A percentile compares a stretch with the other conserved stretches of the same genome.
phyloP scores from a whole-genome alignment of 2,329 filamentous ascomycete species.

The Alternaria arborescens region DNA sequence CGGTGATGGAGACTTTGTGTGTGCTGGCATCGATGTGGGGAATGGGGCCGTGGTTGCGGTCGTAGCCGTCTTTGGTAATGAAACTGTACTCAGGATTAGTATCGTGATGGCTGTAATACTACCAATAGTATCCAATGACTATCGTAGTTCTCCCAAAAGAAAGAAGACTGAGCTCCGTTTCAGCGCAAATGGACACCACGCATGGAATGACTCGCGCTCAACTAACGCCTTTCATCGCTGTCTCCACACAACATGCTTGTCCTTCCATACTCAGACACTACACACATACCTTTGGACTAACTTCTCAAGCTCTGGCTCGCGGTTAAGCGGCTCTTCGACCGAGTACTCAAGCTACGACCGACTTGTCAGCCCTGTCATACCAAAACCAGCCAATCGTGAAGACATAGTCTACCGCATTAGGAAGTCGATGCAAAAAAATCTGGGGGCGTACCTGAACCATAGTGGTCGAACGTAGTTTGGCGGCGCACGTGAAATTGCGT shows the following conservation, averaged over 20 bases:
- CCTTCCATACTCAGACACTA: too few relatives aligned
- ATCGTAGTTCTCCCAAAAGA: neutral
- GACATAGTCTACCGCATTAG: slow-evolving; percentile 30
- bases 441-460: slow-evolving; percentile 39
- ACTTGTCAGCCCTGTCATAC: slow-evolving; percentile 19
- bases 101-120: neutral
- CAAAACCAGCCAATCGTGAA: neutral
- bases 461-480: slow-evolving; percentile 31
- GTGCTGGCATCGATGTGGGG: slow-evolving; percentile 56
- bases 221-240: neutral
- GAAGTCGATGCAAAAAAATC: slow-evolving; percentile 19
- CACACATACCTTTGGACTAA: slow-evolving; percentile 54
- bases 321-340: slow-evolving; percentile 58
- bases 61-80: slow-evolving; percentile 61
- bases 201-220: neutral
- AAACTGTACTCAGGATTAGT: slow-evolving; percentile 49
- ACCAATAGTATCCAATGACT: neutral
- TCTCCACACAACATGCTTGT: neutral
- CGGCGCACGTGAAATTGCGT: slow-evolving; percentile 35
- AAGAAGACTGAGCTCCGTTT: neutral
- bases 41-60: slow-evolving; percentile 66
- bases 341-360: slow-evolving; percentile 51
- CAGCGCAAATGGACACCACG: neutral
- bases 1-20: slow-evolving; percentile 59
- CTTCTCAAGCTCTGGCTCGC: slow-evolving; percentile 56